Base-by-base conservation (phyloP, 345 rosid species). In the Aegle marmelos region DNA sequence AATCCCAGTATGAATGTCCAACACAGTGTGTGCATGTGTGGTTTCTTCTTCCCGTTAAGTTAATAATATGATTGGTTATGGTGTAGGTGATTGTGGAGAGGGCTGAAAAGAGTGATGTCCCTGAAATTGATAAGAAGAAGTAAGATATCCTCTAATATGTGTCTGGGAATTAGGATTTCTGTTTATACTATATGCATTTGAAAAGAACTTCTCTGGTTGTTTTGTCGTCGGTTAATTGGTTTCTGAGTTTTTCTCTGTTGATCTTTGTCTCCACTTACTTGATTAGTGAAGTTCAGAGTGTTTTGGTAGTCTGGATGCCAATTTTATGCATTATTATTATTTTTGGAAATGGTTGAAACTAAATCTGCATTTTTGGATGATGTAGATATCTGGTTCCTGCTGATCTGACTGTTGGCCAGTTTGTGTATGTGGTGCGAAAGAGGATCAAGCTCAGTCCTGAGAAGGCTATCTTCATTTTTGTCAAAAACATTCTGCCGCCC, bases 51-150 rank as follows among this genome's bases (percentile, higher is more conserved):
- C 70, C 36, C 14, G 13, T 58, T 62, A 45, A 17, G 16, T n/a
- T 16, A 33, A 22, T 34, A 25, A 67, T 73, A 68, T 56, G 28
- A 48, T 73, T 70, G 63, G 24, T 67, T 82, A 11, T 36, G 61
- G 17, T 81, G 68, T 82, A 94, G 98, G 98, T 96, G 77, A 96
- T 96, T 25, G 98, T 94, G 0, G 99, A 96, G 82, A 94, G 92
- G 86, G 95, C 95, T 48, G 97, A 96, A 74, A 96, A 91, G 88
- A 92, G 91, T 45, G 99, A 94, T 82, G 98, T 96, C 17, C 98
- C 98, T 33, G 97, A 94, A 59, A 96, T 96, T 80, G 99, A 96
- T 78, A 96, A 94, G 90, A 96, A 92, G 76, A 96, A 96, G 99
- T 92, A 48, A 70, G 97, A 82, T 31, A 27, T 66, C 30, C 13